Percentiles rank a stretch among this genome's conserved stretches.
phyloP scores from a whole-genome alignment of 2,329 filamentous ascomycete species.

The Hirsutella minnesotensis region DNA sequence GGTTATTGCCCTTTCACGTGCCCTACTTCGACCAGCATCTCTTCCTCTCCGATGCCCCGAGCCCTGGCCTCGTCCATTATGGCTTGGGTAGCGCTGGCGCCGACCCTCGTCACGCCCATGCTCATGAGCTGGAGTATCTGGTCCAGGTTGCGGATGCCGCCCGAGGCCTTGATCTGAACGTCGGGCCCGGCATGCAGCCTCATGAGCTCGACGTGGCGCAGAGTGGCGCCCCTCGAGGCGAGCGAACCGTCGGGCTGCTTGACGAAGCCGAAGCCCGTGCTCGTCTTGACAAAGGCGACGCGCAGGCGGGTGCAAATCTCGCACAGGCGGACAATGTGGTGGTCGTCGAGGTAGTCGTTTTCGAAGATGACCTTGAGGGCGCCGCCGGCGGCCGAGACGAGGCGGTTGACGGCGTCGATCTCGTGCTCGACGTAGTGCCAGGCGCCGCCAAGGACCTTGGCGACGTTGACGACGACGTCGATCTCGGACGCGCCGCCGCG shows the following conservation, averaged over 20 bases:
- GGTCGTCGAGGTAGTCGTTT: conserved; percentile 40
- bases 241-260: conserved; percentile 40
- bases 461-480: conserved; percentile 50
- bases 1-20: neutral
- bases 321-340: conserved; percentile 40
- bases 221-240: conserved; percentile 40
- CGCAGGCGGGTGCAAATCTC: conserved; percentile 37
- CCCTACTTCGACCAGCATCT: conserved; percentile 8
- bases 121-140: conserved; percentile 42
- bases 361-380: conserved; percentile 50
- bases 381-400: conserved; percentile 29
- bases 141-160: conserved; percentile 44
- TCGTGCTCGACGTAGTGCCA: conserved; percentile 45
- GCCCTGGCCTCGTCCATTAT: conserved; percentile 42
- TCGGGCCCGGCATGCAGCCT: conserved; percentile 25
- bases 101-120: conserved; percentile 42
- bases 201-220: conserved; percentile 42
- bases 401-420: conserved; percentile 36
- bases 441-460: conserved; percentile 42
- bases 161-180: conserved; percentile 46
- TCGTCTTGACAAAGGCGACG: conserved; percentile 49
- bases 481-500: conserved; percentile 39
- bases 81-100: conserved; percentile 39
- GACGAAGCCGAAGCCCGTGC: conserved; percentile 48
- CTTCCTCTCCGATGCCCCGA: conserved; percentile 28